Conservation (phyloP, 768 basidiomycete genomes). For the Sistotremastrum niveocremeum region DNA sequence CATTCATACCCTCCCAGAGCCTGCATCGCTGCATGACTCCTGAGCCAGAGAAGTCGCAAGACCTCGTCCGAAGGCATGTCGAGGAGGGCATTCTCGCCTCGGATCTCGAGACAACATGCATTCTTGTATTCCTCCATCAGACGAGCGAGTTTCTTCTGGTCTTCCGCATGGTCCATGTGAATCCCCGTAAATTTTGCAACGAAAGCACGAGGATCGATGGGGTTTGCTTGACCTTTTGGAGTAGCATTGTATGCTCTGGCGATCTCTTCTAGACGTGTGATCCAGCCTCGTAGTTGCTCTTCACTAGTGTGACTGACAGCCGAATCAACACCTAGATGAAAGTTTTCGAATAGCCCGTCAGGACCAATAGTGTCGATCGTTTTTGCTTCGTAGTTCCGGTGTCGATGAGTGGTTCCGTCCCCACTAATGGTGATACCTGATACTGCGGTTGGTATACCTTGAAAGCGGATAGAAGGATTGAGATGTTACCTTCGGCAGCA, state of each 20-base stretch:
- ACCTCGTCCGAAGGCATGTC: neutral
- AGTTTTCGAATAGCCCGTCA: slow-evolving; percentile 7
- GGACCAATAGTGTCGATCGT: slow-evolving; percentile 10
- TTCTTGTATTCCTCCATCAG: slow-evolving; percentile 6
- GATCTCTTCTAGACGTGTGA: slow-evolving; percentile 5
- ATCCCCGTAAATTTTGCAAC: slow-evolving; percentile 10
- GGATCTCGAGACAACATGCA: neutral
- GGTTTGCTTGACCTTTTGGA: slow-evolving; percentile 5
- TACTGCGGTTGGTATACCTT: no score
- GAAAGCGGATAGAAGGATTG: no score
- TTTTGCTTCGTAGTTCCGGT: slow-evolving; percentile 10
- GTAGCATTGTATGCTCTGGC: slow-evolving; percentile 10
- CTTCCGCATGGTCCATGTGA: slow-evolving; percentile 17
- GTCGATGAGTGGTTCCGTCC: slow-evolving; percentile 16
- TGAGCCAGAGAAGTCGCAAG: no score
- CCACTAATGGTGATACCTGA: slow-evolving; percentile 12
- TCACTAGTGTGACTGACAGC: slow-evolving; percentile 16
- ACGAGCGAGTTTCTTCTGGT: slow-evolving; percentile 15
- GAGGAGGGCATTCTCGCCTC: neutral
- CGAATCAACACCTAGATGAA: slow-evolving; percentile 10
- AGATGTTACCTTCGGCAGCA: no score
- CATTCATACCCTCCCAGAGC: neutral
- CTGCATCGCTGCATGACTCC: neutral
- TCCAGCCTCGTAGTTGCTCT: slow-evolving; percentile 13
- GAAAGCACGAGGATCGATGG: slow-evolving; percentile 8